Base-by-base conservation (phyloP, 1,284 basidiomycete species). In the Sutorius eximius region DNA sequence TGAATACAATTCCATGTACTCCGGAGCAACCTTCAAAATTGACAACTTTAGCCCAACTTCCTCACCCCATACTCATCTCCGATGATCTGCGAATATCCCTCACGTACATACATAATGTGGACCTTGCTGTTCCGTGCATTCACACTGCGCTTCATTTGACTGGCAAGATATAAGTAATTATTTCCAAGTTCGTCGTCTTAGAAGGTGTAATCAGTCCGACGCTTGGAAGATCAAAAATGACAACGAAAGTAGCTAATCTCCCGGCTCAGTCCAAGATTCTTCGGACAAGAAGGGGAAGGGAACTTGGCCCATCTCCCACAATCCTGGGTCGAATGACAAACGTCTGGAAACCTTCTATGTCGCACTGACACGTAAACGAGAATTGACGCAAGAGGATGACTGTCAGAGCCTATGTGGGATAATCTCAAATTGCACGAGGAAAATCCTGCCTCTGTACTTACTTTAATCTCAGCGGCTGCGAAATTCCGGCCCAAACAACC, bases 291-390 rank as follows among this genome's bases (percentile, higher is more conserved):
- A 85, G 71, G 36, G 83, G 82, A 42, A 85, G 74, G 11, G 81
- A 82, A 58, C 81, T 83, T 12, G 71, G 64, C 1, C 71, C 72
- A 59, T 82, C 71, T 45, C 82, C 81, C 58, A 71, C 71, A 52
- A 85, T 62, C 34, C 81, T 75, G 41, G 83, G 80, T n/a, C 82
- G 77, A 51, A 85, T 74, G 16, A 85, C 82, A 57, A 84, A 85
- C 50, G 82, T 82, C 59, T 83, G 81, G 63, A 83, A 85, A 22
- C 79, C 63, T 59, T 85, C 82, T 47, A 85, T 82, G 27, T 82
- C 71, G 44, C 70, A 61, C 20, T 70, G 61, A 55, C 78, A 81
- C 4, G 72, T 66, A 61, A 84, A 81, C 8, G 77, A 73, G 63
- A 82, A 84, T 36, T 79, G 76, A 27, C 71, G 75, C 57, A 85